Evolutionary conservation across 1,284 basidiomycete genomes (phyloP).

Genomic region (Stygiomarasmius scandens): DNA sequence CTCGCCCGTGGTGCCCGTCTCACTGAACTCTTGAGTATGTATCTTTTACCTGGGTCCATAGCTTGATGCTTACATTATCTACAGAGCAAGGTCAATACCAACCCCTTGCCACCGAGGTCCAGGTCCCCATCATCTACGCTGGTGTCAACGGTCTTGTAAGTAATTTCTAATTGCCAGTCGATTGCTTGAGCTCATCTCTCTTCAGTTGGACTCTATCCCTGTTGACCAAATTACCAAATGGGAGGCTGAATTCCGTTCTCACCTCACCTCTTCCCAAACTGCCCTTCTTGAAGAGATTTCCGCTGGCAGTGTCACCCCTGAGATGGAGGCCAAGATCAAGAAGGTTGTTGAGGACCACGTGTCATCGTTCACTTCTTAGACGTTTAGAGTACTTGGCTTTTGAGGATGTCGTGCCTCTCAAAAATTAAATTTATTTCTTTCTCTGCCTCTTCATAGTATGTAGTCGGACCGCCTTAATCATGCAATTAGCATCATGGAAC

Average conservation of each 20-base stretch:
- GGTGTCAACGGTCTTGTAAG: conserved; percentile 96
- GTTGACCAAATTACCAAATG: conserved; percentile 94
- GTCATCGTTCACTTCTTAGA: conserved; percentile 75
- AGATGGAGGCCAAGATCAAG: conserved; percentile 93
- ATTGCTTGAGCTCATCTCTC: conserved; percentile 8
- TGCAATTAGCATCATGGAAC: neutral
- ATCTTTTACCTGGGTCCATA: neutral
- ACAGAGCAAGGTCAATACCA: conserved; percentile 97
- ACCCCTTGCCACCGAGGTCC: conserved; percentile 89
- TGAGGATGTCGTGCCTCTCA: neutral
- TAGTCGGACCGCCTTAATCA: neutral
- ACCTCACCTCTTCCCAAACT: conserved; percentile 71
- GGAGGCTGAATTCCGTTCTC: conserved; percentile 89
- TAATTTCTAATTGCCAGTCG: conserved; percentile 16
- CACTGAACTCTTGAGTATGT: conserved; percentile 92
- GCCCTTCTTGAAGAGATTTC: conserved; percentile 82
- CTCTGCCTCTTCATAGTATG: neutral
- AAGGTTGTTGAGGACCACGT: conserved; percentile 88
- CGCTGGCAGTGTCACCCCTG: conserved; percentile 82
- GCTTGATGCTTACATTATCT: conserved; percentile 13
- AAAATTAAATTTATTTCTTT: conserved; percentile 6
- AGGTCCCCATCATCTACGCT: conserved; percentile 98
- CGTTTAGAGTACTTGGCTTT: conserved; percentile 8
- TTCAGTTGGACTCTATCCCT: conserved; percentile 85
- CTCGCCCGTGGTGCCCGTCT: conserved; percentile 97